phyloP scores from a whole-genome alignment of 257 asterid genomes.

The Primulina huaijiensis region DNA sequence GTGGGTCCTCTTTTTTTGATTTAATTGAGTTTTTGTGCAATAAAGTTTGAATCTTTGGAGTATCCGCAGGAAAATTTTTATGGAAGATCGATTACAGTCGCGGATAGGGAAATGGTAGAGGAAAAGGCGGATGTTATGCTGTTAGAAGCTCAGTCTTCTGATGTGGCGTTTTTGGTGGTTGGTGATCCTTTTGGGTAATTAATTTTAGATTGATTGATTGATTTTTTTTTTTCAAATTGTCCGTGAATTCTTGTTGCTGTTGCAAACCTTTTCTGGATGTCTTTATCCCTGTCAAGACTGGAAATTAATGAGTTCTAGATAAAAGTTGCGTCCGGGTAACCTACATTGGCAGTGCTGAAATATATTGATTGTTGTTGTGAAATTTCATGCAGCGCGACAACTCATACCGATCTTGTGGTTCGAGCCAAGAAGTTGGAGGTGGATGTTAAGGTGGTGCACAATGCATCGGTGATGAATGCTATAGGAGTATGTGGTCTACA shows the following conservation, averaged over 20 bases:
- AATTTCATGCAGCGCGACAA: conserved; percentile 65
- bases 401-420: conserved; percentile 89
- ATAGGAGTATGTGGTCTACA: conserved; percentile 90
- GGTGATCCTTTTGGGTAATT: conserved; percentile 94
- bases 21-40: conserved; percentile 8
- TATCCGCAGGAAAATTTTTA: conserved; percentile 63
- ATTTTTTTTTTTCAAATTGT: neutral
- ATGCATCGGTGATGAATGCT: conserved; percentile 94
- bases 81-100: conserved; percentile 61
- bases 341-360: neutral
- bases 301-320: no score
- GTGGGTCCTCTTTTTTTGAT: conserved; percentile 29
- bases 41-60: conserved; percentile 26
- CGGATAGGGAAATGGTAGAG: conserved; percentile 88
- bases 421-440: conserved; percentile 81
- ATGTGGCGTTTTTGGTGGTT: conserved; percentile 89
- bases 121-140: conserved; percentile 82
- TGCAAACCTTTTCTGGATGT: neutral
- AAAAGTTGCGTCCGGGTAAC: neutral
- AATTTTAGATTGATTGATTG: neutral
- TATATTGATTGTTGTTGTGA: conserved; percentile 7
- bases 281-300: neutral
- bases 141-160: conserved; percentile 60
- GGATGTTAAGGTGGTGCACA: conserved; percentile 78
- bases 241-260: neutral